Evolutionary conservation across 257 asterid species (phyloP).

Genomic region (Mentha longifolia): DNA sequence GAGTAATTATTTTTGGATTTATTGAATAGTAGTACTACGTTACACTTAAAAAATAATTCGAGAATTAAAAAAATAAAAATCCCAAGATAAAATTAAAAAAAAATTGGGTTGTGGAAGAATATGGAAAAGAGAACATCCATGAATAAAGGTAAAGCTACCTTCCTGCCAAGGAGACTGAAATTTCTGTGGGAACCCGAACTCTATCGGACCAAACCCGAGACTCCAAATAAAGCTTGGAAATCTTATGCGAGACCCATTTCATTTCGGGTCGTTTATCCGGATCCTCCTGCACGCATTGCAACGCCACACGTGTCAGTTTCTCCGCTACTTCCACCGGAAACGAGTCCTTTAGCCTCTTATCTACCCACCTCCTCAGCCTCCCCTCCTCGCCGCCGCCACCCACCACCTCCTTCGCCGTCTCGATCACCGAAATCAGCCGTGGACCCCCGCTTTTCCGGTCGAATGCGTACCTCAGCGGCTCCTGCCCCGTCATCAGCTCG

Average conservation of each 20-base stretch:
- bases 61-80: no score
- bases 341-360: constrained; percentile 83
- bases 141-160: no score
- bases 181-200: constrained; percentile 58
- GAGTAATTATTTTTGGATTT: no score
- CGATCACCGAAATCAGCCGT: constrained; percentile 53
- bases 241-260: constrained; percentile 75
- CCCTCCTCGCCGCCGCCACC: constrained; percentile 54
- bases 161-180: constrained; percentile 67
- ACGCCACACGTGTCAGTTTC: constrained; percentile 65
- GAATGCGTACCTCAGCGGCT: constrained; percentile 62
- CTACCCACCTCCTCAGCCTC: constrained; percentile 86
- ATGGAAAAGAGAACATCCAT: no score
- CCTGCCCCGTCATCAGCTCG: constrained; percentile 82
- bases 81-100: not conserved
- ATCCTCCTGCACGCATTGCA: constrained; percentile 82
- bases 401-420: constrained; percentile 59
- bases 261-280: constrained; percentile 83
- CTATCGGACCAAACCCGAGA: constrained; percentile 68
- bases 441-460: constrained; percentile 57
- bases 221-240: constrained; percentile 76
- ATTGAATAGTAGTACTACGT: no score
- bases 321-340: constrained; percentile 93
- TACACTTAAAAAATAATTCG: no score
- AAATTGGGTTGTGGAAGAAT: not conserved